Conservation (phyloP, 2,329 filamentous ascomycete species). For the Rhinocladiella similis region DNA sequence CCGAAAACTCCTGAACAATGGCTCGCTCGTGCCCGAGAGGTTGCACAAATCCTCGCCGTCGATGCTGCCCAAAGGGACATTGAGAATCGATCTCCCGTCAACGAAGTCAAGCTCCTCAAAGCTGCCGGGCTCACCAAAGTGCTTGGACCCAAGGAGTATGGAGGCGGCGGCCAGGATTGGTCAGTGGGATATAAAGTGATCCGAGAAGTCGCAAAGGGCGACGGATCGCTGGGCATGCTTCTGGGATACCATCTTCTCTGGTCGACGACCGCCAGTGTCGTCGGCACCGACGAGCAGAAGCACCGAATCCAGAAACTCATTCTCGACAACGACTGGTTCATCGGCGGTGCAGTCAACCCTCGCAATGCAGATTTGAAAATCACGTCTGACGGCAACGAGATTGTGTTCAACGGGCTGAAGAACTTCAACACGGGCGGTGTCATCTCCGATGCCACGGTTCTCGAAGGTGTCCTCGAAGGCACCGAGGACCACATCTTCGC, state of each 20-base stretch:
- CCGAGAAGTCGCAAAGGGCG: constrained; percentile 62
- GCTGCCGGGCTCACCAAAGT: constrained; percentile 52
- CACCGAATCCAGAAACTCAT: constrained; percentile 59
- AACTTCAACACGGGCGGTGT: constrained; percentile 69
- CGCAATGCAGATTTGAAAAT: constrained; percentile 63
- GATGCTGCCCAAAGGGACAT: constrained; percentile 51
- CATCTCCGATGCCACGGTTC: constrained; percentile 64
- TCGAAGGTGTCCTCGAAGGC: constrained; percentile 62
- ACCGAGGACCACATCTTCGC: constrained; percentile 65
- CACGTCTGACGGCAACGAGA: constrained; percentile 52
- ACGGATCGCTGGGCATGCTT: constrained; percentile 66
- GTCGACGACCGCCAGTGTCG: constrained; percentile 61
- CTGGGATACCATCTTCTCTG: constrained; percentile 66
- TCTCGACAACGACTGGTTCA: constrained; percentile 64
- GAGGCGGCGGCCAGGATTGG: constrained; percentile 56
- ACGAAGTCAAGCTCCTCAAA: constrained; percentile 55
- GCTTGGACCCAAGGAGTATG: constrained; percentile 51
- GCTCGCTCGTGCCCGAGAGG: constrained; percentile 50
- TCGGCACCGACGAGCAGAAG: constrained; percentile 61
- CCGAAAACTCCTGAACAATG: constrained; percentile 47
- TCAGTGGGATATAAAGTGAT: constrained; percentile 59
- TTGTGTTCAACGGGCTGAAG: constrained; percentile 49
- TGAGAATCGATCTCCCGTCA: constrained; percentile 54
- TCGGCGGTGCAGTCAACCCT: constrained; percentile 67
- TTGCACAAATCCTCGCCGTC: constrained; percentile 50